Evolutionary conservation across 2,329 filamentous ascomycete genomes (phyloP), one percentile per base, ranked within the genome.

Genomic region (Penicillium sp.): DNA sequence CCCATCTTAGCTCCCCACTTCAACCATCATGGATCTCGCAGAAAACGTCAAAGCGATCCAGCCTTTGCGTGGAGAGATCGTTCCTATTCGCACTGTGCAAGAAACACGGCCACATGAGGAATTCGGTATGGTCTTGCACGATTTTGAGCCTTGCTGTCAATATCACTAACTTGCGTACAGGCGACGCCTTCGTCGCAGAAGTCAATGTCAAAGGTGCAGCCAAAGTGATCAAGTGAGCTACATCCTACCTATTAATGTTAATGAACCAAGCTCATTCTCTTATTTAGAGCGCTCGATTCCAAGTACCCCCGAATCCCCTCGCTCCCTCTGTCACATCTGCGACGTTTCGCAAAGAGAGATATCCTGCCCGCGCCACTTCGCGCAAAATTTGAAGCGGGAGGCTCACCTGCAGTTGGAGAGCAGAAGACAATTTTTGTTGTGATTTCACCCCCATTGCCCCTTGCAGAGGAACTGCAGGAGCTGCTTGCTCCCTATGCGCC

Each of bases 161-260:
- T 21, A 35, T 29, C 39, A n/a, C 54, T 64, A 39, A 63, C 54
- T 58, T 59, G 65, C 37, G 60, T 52, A 26, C 57, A 80, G 78
- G 63, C 29, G 72, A 78, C 50, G 78, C 77, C 14, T 77, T 76
- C 53, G 74, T 77, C 48, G 73, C 74, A 21, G 77, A 79, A 65
- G 75, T 80, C 55, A 74, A 76, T 44, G 68, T 77, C 46, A 79
- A 77, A 66, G 68, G 70, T 52, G 77, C 78, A 10, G 76, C 75
- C 19, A 76, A 75, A 59, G 76, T 78, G 46, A 67, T 77, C 50
- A 77, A 78, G 78, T 79, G 64, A 57, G 72, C 58, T 37, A 45
- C 19, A 3, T 5, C 3, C 13, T 3, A 19, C 19, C 44, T 21
- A 14, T 21, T 16, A 11, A 14, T 4, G 7, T 7, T 11, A 11